Percentiles rank a stretch among this genome's conserved stretches.
phyloP scores from a whole-genome alignment of 345 rosid genomes.

The Euphorbia lathyris region DNA sequence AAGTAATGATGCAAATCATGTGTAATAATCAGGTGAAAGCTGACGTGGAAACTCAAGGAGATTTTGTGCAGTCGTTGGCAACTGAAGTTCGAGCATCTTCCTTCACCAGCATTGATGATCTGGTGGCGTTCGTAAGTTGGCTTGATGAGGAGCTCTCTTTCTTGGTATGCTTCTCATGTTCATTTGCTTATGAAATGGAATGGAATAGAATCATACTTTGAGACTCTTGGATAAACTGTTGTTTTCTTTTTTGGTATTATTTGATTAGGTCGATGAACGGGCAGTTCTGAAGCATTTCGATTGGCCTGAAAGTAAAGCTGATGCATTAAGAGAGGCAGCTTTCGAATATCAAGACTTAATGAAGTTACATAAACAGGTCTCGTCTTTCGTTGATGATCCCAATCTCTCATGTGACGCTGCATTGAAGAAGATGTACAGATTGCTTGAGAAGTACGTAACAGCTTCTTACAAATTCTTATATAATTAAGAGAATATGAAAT shows the following conservation, averaged over 20 bases:
- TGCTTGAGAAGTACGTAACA: slow-evolving; percentile 82
- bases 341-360: slow-evolving; percentile 94
- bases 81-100: slow-evolving; percentile 85
- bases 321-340: slow-evolving; percentile 91
- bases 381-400: slow-evolving; percentile 82
- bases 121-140: slow-evolving; percentile 92
- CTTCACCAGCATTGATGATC: slow-evolving; percentile 66
- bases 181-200: neutral
- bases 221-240: neutral
- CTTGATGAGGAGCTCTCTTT: slow-evolving; percentile 98
- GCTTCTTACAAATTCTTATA: slow-evolving; percentile 16
- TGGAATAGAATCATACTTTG: neutral
- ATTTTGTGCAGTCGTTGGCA: slow-evolving; percentile 90
- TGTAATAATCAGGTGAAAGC: slow-evolving; percentile 74
- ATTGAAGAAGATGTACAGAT: slow-evolving; percentile 85
- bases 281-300: slow-evolving; percentile 99
- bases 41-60: slow-evolving; percentile 98
- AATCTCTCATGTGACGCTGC: slow-evolving; percentile 80
- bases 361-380: slow-evolving; percentile 78
- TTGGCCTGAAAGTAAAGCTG: slow-evolving; percentile 99
- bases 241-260: neutral
- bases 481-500: neutral
- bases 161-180: slow-evolving; percentile 50
- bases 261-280: slow-evolving; percentile 80
- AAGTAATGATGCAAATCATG: slow-evolving; percentile 13